These are phyloP conservation scores for Cryomyces antarcticus DNA, from an alignment of 495 filamentous ascomycete genomes.

Conservation along the genomic window DNA sequence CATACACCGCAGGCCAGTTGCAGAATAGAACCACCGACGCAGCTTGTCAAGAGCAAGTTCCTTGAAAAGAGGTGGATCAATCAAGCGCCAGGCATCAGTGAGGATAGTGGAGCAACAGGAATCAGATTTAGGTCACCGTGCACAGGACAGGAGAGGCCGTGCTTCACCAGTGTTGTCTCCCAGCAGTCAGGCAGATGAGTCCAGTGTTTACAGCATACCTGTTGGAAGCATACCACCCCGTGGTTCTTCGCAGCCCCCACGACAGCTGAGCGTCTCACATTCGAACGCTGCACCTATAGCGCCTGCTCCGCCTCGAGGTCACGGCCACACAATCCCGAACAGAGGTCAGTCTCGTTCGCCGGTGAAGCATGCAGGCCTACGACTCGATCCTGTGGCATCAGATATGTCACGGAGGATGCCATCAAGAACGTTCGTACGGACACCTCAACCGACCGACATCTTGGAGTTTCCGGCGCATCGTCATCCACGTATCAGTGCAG, in stretches of 20 bases:
- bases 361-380: slow-evolving; percentile 10
- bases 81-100: background rate
- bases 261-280: slow-evolving; percentile 2
- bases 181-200: slow-evolving; percentile 12
- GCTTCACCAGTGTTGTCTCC: slow-evolving; percentile 11
- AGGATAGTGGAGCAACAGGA: background rate
- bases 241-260: slow-evolving; percentile 13
- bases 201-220: slow-evolving; percentile 18
- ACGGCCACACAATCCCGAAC: slow-evolving; percentile 12
- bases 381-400: slow-evolving; percentile 12
- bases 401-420: slow-evolving; percentile 14
- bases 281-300: slow-evolving; percentile 1
- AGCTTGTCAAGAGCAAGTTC: slow-evolving; percentile 1
- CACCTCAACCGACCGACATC: slow-evolving; percentile 12
- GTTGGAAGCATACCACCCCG: slow-evolving; percentile 16
- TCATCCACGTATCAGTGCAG: slow-evolving; percentile 17
- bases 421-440: slow-evolving; percentile 15
- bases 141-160: background rate
- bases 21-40: background rate
- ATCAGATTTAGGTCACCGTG: background rate
- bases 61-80: background rate
- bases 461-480: slow-evolving; percentile 16
- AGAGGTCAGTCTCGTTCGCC: slow-evolving; percentile 15
- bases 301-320: slow-evolving; percentile 3
- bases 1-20: background rate